Percentiles rank a stretch among this genome's conserved stretches.
These are phyloP conservation scores for Corymbia calophylla DNA, from an alignment of 441 rosid species.

Conservation along the genomic window DNA sequence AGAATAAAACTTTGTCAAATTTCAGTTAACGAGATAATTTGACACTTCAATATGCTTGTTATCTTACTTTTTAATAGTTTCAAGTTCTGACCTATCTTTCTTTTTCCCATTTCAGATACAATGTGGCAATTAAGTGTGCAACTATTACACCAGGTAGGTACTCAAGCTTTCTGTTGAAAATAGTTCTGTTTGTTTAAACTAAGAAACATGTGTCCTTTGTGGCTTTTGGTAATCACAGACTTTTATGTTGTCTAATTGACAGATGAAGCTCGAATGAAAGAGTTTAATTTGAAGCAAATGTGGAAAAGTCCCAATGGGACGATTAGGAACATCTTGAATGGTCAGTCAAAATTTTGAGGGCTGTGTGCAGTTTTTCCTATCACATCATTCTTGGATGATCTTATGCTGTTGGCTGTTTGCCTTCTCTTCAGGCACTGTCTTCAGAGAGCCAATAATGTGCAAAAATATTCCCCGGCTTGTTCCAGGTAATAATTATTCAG, in stretches of 20 bases:
- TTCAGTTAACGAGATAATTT: neutral
- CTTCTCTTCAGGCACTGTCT: conserved; percentile 68
- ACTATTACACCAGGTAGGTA: conserved; percentile 81
- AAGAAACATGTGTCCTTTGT: neutral
- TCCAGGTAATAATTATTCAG: conserved; percentile 39
- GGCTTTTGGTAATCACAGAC: neutral
- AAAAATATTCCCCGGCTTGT: conserved; percentile 75
- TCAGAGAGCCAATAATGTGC: conserved; percentile 91
- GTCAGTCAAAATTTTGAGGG: conserved; percentile 20
- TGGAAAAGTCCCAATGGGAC: conserved; percentile 98
- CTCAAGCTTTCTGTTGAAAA: neutral
- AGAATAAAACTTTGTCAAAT: neutral
- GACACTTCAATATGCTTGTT: neutral
- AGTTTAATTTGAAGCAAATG: conserved; percentile 75
- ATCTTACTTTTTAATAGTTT: neutral
- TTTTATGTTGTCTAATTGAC: neutral
- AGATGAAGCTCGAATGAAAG: conserved; percentile 87
- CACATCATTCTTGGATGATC: neutral
- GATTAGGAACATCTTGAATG: conserved; percentile 83
- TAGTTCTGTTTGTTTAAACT: neutral
- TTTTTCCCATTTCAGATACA: conserved; percentile 41
- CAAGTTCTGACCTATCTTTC: neutral
- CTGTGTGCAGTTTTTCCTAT: neutral
- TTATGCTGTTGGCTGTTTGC: neutral
- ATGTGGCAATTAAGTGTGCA: conserved; percentile 95